These are phyloP conservation scores for Pseudopyricularia cyperi DNA, from an alignment of 2,329 filamentous ascomycete genomes.

Conservation along the genomic window DNA sequence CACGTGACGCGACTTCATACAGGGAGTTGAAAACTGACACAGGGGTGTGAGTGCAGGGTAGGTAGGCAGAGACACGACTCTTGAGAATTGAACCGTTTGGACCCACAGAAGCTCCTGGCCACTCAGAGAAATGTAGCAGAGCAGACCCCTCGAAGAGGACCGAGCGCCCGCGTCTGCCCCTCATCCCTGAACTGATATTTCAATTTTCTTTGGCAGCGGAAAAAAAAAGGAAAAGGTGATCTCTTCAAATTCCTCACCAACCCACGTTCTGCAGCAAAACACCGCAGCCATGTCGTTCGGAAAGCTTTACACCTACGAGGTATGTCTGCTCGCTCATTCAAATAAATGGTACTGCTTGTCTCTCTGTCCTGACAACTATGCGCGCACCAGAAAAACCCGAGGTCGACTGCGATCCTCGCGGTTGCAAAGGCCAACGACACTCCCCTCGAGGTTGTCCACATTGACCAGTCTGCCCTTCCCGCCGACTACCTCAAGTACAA, in stretches of 20 bases:
- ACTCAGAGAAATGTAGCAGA: neutral
- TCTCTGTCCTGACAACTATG: neutral
- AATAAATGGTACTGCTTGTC: neutral
- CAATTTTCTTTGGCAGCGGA: neutral
- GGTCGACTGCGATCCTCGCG: conserved; percentile 76
- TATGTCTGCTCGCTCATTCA: conserved; percentile 26
- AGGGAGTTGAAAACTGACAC: neutral
- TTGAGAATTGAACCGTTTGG: neutral
- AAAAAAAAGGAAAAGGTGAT: neutral
- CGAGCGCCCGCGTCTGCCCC: neutral
- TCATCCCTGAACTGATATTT: neutral
- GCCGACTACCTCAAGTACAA: conserved; percentile 76
- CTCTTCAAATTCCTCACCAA: conserved; percentile 10
- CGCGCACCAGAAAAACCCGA: conserved; percentile 62
- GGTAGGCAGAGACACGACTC: neutral
- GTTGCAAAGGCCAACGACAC: conserved; percentile 97
- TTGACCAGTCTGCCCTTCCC: conserved; percentile 44
- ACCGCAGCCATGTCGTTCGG: conserved; percentile 69
- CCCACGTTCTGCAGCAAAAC: conserved; percentile 2
- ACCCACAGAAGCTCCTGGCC: neutral
- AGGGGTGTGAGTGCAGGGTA: neutral
- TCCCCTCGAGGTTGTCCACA: conserved; percentile 74
- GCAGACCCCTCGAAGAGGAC: neutral
- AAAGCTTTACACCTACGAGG: conserved; percentile 84
- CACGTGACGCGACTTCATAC: neutral